Conservation (phyloP, 306 rosid species). For the Quercus cerris region DNA sequence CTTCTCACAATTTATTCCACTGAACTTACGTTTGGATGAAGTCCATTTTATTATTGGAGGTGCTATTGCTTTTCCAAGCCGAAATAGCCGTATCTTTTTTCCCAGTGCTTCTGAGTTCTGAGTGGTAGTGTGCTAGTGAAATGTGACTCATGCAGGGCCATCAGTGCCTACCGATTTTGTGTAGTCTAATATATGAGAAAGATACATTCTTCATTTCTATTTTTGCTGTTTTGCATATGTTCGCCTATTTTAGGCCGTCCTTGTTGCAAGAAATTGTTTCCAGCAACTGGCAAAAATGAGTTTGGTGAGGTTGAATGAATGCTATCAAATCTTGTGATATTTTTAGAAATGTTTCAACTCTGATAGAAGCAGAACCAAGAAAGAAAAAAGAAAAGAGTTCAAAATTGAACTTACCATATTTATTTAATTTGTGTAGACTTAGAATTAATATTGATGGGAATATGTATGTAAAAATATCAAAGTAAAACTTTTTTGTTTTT, state of each 20-base stretch:
- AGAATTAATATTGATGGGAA: no score
- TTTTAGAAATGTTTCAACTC: no score
- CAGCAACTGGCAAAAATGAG: background rate
- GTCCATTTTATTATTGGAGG: background rate
- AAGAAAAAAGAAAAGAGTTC: no score
- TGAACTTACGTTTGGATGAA: background rate
- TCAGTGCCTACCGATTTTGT: background rate
- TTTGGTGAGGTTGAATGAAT: background rate
- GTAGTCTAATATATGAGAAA: conserved; percentile 3
- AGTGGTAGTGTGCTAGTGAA: conserved; percentile 19
- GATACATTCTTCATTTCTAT: background rate
- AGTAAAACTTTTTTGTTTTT: no score
- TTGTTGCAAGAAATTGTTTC: background rate
- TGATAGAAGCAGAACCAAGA: background rate
- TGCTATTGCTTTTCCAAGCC: conserved; percentile 18
- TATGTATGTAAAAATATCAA: no score
- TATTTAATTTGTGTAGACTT: no score
- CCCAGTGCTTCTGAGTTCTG: conserved; percentile 15
- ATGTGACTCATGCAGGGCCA: conserved; percentile 10
- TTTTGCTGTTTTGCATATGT: no score
- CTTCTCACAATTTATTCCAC: conserved; percentile 16
- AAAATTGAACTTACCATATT: no score
- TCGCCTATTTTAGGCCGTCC: background rate
- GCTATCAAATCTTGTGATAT: background rate
- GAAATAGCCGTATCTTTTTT: conserved; percentile 18